Conservation (phyloP, 2,329 filamentous ascomycete species). For the Chalaropsis thielavioides region DNA sequence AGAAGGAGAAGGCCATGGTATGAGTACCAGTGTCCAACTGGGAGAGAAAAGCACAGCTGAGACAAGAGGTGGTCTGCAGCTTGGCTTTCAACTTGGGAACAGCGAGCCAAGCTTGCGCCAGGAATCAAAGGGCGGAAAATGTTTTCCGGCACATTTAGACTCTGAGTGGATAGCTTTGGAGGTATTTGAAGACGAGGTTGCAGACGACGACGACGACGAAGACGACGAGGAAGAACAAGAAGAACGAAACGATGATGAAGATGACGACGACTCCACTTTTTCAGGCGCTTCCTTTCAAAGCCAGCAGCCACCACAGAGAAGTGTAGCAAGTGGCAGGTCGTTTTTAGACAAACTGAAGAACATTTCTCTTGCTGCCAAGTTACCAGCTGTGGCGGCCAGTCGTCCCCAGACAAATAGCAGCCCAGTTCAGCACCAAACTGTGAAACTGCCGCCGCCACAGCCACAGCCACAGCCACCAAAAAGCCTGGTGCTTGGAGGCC, state of each 20-base stretch:
- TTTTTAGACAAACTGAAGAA: background rate
- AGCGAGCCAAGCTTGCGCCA: background rate
- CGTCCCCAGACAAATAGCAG: background rate
- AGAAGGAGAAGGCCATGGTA: background rate
- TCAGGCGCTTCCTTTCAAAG: conserved; percentile 14
- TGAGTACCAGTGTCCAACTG: background rate
- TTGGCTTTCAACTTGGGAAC: background rate
- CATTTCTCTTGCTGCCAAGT: background rate
- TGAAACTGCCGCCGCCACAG: background rate
- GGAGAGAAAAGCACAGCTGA: background rate
- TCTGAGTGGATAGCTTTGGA: conserved; percentile 87
- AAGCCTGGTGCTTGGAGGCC: conserved; percentile 24
- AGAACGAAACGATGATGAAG: background rate
- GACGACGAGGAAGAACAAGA: conserved; percentile 27
- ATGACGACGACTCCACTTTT: conserved; percentile 9
- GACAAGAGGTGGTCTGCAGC: background rate
- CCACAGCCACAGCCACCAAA: background rate
- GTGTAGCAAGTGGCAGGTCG: background rate
- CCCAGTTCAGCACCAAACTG: background rate
- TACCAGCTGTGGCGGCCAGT: background rate
- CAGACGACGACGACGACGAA: conserved; percentile 31
- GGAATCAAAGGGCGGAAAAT: background rate
- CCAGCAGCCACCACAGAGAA: conserved; percentile 4
- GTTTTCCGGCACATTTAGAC: conserved; percentile 59
- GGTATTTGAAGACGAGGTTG: conserved; percentile 54